phyloP scores from a whole-genome alignment of 148 eudicot species.

The Suaeda aralocaspica region DNA sequence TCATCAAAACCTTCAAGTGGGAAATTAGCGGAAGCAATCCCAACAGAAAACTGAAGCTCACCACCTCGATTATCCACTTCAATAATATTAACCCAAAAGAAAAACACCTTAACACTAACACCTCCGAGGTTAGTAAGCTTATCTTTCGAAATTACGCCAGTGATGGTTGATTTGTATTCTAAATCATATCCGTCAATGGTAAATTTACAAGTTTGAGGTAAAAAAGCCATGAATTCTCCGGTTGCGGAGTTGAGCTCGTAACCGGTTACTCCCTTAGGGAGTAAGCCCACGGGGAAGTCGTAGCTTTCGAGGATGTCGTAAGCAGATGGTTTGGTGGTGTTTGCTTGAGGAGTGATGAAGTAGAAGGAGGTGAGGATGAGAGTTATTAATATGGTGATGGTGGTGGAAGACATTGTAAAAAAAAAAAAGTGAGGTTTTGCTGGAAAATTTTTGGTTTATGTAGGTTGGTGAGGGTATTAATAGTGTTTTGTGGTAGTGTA shows the following conservation, averaged over 20 bases:
- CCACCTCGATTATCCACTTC: conserved; percentile 40
- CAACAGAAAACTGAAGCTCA: conserved; percentile 48
- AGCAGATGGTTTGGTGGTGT: conserved; percentile 18
- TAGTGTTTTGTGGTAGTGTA: not conserved
- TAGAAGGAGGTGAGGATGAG: not conserved
- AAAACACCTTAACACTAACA: conserved; percentile 41
- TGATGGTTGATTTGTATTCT: conserved; percentile 36
- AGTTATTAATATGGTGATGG: not conserved
- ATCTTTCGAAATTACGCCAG: conserved; percentile 30
- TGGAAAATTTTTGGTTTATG: not conserved
- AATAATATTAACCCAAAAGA: conserved; percentile 46
- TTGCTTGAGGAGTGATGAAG: conserved; percentile 5
- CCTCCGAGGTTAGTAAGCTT: conserved; percentile 36
- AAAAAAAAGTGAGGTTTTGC: not conserved
- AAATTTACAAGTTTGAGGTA: conserved; percentile 38
- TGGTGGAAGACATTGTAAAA: conserved; percentile 12
- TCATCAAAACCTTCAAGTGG: conserved; percentile 36
- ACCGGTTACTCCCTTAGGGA: conserved; percentile 48
- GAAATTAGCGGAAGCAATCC: conserved; percentile 48
- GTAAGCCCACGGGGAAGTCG: conserved; percentile 52
- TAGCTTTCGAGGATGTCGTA: conserved; percentile 44
- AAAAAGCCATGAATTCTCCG: conserved; percentile 39
- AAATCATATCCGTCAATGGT: conserved; percentile 42
- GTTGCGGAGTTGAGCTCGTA: conserved; percentile 43
- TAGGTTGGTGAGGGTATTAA: too few species aligned